Percentiles rank a stretch among this genome's conserved stretches.
Conservation (phyloP, 371 early-diverging fungal species). For the Mucor mucedo region DNA sequence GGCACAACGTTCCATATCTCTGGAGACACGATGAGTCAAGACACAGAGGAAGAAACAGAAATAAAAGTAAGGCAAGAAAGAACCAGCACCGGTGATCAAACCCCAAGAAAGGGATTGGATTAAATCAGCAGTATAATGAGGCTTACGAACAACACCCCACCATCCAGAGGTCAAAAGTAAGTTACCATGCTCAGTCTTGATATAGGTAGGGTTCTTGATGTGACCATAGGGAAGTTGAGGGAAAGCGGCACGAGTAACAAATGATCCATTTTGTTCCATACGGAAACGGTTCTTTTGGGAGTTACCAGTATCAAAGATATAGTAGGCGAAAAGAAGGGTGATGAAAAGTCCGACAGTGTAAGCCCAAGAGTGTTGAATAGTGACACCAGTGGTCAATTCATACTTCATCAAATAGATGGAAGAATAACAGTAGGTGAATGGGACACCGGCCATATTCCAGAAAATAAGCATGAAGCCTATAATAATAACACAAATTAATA, state of each 20-base stretch:
- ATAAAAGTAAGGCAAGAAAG: conserved; percentile 89
- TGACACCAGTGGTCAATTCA: conserved; percentile 42
- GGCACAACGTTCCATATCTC: conserved; percentile 85
- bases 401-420: conserved; percentile 59
- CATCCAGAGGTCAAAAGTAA: conserved; percentile 81
- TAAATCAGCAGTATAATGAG: conserved; percentile 88
- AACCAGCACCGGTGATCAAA: conserved; percentile 75
- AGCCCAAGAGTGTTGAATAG: conserved; percentile 45
- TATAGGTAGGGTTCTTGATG: conserved; percentile 74
- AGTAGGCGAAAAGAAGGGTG: conserved; percentile 51
- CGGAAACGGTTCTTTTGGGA: conserved; percentile 90
- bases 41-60: conserved; percentile 80
- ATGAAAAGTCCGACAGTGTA: conserved; percentile 49
- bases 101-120: conserved; percentile 85
- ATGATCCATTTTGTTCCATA: conserved; percentile 71
- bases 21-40: conserved; percentile 78
- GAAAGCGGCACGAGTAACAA: conserved; percentile 61
- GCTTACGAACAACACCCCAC: conserved; percentile 88
- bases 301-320: conserved; percentile 73
- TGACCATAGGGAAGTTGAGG: conserved; percentile 71
- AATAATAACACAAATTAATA: not conserved
- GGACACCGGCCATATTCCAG: conserved; percentile 68
- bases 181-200: conserved; percentile 79
- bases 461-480: conserved; percentile 66
- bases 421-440: conserved; percentile 65